phyloP scores from a whole-genome alignment of 148 eudicot species.

The Spergularia marina region DNA sequence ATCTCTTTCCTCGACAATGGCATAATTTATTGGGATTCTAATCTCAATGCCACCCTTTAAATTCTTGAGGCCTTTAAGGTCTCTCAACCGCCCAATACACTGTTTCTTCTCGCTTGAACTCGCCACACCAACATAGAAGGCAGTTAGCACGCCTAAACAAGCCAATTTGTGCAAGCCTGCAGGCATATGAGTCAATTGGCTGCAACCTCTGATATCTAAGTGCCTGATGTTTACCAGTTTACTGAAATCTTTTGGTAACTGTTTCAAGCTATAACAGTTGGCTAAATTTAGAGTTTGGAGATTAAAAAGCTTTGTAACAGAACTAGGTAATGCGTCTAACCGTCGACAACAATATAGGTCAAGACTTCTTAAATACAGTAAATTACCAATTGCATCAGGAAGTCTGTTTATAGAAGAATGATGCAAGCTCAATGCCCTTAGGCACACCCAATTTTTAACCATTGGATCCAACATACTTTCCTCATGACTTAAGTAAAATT shows the following conservation, averaged over 20 bases:
- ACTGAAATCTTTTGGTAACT: background rate
- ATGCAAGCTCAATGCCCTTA: background rate
- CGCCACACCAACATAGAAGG: background rate
- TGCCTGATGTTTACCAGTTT: constrained; percentile 3
- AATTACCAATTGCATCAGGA: background rate
- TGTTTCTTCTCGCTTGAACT: background rate
- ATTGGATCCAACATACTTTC: background rate
- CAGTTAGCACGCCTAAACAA: background rate
- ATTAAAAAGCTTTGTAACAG: background rate
- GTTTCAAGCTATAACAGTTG: background rate
- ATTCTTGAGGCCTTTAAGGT: constrained; percentile 1
- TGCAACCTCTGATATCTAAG: background rate
- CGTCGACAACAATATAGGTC: background rate
- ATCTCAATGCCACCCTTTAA: constrained; percentile 3
- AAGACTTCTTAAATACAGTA: background rate
- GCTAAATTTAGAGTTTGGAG: background rate
- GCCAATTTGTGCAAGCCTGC: constrained; percentile 1
- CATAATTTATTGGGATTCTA: background rate
- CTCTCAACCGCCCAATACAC: background rate
- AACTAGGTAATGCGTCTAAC: background rate
- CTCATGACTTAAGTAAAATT: background rate
- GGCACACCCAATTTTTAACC: background rate
- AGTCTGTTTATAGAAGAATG: background rate
- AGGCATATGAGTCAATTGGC: constrained; percentile 10
- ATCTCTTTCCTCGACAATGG: background rate